phyloP scores from a whole-genome alignment of 1,284 basidiomycete genomes.

The Marasmius fiardii region DNA sequence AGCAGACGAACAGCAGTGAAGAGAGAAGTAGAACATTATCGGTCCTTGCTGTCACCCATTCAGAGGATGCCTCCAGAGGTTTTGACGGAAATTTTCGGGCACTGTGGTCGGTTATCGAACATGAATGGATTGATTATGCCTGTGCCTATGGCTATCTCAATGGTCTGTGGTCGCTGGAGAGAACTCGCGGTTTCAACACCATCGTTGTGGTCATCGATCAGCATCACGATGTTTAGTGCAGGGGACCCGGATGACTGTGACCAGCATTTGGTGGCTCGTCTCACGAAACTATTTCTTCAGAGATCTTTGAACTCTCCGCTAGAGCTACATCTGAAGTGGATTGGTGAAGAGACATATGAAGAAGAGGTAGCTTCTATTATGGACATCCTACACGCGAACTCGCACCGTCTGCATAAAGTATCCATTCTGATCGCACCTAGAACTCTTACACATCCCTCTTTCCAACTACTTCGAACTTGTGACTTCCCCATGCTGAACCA shows the following conservation, averaged over 20 bases:
- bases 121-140: neutral
- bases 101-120: too few species aligned
- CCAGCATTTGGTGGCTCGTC: neutral
- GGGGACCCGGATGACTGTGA: neutral
- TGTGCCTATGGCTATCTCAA: neutral
- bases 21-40: neutral
- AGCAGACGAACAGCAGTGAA: neutral
- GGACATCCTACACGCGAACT: neutral
- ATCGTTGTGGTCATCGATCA: neutral
- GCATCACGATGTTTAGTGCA: neutral
- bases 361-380: neutral
- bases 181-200: neutral
- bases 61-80: neutral
- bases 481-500: neutral
- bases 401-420: neutral
- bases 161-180: neutral
- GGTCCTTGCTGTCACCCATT: neutral
- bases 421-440: neutral
- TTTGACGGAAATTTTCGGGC: neutral
- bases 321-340: neutral
- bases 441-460: neutral
- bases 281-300: neutral
- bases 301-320: neutral
- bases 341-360: neutral
- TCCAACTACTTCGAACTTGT: neutral